These are phyloP conservation scores for Stachybotrys chlorohalonatus DNA, from an alignment of 2,329 filamentous ascomycete genomes.

Conservation along the genomic window DNA sequence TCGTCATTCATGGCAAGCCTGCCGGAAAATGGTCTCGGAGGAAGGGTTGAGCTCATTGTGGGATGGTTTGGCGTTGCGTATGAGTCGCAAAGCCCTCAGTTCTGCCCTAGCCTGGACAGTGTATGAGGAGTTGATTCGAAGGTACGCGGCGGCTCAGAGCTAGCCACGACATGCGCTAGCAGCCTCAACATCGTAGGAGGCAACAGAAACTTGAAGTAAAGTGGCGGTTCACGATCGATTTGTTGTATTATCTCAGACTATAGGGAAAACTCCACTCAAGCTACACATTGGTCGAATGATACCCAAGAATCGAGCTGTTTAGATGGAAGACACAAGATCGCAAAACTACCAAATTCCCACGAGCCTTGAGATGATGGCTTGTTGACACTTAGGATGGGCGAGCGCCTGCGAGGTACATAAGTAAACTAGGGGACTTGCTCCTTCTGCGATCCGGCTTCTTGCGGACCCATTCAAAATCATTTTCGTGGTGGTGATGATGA, in stretches of 20 bases:
- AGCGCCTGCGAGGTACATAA: constrained; percentile 49
- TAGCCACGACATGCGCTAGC: background rate
- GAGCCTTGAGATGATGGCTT: background rate
- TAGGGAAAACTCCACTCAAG: background rate
- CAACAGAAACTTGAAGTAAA: too few species aligned
- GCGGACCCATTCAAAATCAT: constrained; percentile 47
- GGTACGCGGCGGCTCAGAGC: constrained; percentile 19
- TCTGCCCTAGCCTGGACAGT: constrained; percentile 95
- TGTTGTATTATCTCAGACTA: background rate
- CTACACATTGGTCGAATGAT: background rate
- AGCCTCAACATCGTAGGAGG: too few species aligned
- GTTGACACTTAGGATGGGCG: constrained; percentile 24
- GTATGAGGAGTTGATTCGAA: constrained; percentile 84
- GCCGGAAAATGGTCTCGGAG: constrained; percentile 66
- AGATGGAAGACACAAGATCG: too few species aligned
- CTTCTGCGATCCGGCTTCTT: constrained; percentile 45
- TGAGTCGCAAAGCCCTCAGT: constrained; percentile 85
- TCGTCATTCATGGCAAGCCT: constrained; percentile 71
- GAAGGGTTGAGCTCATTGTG: constrained; percentile 76
- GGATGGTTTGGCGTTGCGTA: constrained; percentile 76
- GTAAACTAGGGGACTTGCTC: constrained; percentile 46
- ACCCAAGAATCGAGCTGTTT: background rate
- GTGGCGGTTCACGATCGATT: too few species aligned
- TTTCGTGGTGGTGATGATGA: constrained; percentile 23
- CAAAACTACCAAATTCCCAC: too few species aligned